Evolutionary conservation across 257 asterid genomes (phyloP).

Genomic region (Penstemon newberryi): DNA sequence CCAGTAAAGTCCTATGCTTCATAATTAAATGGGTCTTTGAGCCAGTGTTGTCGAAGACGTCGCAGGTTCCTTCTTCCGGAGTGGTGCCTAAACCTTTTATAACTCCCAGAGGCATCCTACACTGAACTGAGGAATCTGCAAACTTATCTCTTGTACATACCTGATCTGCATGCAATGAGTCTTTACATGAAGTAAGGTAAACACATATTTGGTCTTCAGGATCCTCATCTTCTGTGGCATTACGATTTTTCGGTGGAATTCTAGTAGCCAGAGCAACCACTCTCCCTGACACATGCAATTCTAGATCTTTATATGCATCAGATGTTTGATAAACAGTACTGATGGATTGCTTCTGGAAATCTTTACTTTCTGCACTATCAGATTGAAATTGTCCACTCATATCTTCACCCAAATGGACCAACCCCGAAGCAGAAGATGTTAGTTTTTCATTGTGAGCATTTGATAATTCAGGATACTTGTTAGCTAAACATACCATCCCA

Average conservation of each 20-base stretch:
- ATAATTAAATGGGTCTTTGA: constrained; percentile 75
- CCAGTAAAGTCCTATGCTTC: constrained; percentile 93
- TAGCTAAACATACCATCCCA: constrained; percentile 76
- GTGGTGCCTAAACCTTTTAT: constrained; percentile 80
- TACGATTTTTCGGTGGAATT: constrained; percentile 49
- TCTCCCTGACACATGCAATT: constrained; percentile 72
- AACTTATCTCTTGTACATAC: constrained; percentile 24
- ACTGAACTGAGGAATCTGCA: constrained; percentile 39
- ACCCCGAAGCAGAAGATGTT: constrained; percentile 36
- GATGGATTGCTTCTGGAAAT: constrained; percentile 35
- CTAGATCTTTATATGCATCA: constrained; percentile 72
- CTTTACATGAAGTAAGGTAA: constrained; percentile 50
- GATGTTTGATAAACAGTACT: constrained; percentile 35
- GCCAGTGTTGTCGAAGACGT: constrained; percentile 59
- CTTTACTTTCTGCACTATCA: constrained; percentile 32
- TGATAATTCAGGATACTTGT: constrained; percentile 50
- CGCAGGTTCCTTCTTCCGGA: constrained; percentile 85
- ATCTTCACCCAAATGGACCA: constrained; percentile 32
- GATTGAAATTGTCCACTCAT: constrained; percentile 25
- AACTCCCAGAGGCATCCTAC: constrained; percentile 61
- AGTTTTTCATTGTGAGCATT: constrained; percentile 41
- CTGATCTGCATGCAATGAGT: constrained; percentile 28
- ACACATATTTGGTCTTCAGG: constrained; percentile 63
- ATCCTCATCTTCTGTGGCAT: constrained; percentile 40
- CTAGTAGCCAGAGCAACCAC: constrained; percentile 81